Evolutionary conservation across 306 rosid species (phyloP).

Genomic region (Mimosa bimucronata): DNA sequence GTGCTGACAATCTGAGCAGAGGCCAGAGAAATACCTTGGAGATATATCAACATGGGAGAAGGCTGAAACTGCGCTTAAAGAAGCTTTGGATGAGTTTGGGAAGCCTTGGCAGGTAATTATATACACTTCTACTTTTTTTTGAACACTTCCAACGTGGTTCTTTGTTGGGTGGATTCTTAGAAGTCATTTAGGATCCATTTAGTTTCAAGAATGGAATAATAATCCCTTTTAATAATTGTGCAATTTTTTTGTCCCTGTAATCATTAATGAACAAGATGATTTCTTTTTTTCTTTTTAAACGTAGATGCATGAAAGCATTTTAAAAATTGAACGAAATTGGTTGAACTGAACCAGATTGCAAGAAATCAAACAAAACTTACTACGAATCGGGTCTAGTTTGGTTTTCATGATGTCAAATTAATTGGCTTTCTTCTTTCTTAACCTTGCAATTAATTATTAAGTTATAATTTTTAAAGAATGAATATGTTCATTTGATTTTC

Average conservation of each 20-base stretch:
- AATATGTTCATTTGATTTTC: background rate
- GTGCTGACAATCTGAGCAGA: slow-evolving; percentile 48
- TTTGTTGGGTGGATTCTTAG: background rate
- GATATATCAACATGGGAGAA: slow-evolving; percentile 82
- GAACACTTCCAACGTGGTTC: background rate
- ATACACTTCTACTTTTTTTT: background rate
- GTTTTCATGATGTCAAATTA: background rate
- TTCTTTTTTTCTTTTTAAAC: background rate
- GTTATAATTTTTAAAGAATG: background rate
- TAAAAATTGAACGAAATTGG: background rate
- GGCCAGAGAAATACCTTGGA: slow-evolving; percentile 90
- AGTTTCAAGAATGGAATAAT: background rate
- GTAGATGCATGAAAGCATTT: background rate
- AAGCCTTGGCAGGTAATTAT: slow-evolving; percentile 85
- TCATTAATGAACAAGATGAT: background rate
- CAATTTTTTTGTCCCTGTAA: background rate
- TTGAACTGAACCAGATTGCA: too few relatives aligned
- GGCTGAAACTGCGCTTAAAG: slow-evolving; percentile 87
- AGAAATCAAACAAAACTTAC: background rate
- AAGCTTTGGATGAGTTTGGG: slow-evolving; percentile 84
- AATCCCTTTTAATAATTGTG: background rate
- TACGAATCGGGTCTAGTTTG: background rate
- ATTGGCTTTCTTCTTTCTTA: background rate
- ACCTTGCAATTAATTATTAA: background rate
- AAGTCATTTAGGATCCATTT: background rate